These are phyloP conservation scores for Amphirosellinia nigrospora DNA, from an alignment of 495 filamentous ascomycete genomes.

Conservation along the genomic window DNA sequence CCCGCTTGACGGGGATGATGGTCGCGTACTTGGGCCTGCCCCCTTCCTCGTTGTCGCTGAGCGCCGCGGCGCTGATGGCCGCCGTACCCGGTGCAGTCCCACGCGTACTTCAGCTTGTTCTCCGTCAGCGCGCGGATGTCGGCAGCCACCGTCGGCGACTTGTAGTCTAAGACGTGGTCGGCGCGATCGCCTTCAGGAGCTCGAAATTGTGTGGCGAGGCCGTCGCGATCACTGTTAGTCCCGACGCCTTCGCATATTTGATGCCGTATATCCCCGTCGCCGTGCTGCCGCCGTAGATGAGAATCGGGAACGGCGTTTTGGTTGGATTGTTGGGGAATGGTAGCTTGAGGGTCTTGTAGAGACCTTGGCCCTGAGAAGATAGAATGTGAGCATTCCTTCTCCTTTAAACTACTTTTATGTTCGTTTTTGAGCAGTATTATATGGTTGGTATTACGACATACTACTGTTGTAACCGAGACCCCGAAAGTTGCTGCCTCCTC, in stretches of 20 bases:
- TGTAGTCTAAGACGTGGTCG: constrained; percentile 55
- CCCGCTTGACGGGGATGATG: constrained; percentile 34
- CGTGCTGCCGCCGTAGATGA: constrained; percentile 60
- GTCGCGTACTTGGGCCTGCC: constrained; percentile 30
- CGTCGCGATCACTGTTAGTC: constrained; percentile 52
- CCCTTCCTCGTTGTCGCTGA: constrained; percentile 32
- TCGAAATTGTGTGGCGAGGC: constrained; percentile 50
- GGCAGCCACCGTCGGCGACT: constrained; percentile 39
- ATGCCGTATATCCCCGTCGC: constrained; percentile 55
- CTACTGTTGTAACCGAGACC: constrained; percentile 54
- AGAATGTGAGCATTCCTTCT: background rate
- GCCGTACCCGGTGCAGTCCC: constrained; percentile 43
- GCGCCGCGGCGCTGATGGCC: constrained; percentile 37
- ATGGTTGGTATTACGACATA: constrained; percentile 28
- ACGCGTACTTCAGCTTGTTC: constrained; percentile 37
- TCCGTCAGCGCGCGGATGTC: constrained; percentile 42
- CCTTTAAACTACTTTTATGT: background rate
- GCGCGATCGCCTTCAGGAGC: constrained; percentile 49
- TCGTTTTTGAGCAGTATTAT: background rate
- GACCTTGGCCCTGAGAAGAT: constrained; percentile 46
- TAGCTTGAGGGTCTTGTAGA: constrained; percentile 49
- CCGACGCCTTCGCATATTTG: constrained; percentile 54
- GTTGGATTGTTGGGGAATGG: constrained; percentile 43
- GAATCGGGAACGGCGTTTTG: constrained; percentile 36
- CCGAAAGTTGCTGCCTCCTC: constrained; percentile 56